Base-by-base conservation (phyloP, 768 basidiomycete genomes). In the Calvatia gigantea region DNA sequence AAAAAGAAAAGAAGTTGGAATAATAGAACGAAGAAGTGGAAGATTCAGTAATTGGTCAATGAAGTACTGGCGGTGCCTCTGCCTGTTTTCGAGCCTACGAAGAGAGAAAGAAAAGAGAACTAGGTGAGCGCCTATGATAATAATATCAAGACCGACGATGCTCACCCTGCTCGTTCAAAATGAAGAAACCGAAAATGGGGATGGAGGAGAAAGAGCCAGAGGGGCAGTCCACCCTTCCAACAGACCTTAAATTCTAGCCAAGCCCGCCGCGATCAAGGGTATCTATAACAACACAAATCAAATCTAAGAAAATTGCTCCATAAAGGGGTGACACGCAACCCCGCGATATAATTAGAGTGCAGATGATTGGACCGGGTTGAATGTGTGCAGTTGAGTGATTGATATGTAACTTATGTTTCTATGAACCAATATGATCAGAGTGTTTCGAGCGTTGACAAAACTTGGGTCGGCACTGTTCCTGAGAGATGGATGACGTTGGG, bases 11-110 rank as follows among this genome's bases (percentile, higher is more conserved):
- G 21, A 11, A 12, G 23, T 23, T 23, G 14, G 9, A 21, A 38
- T 1, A 25, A 27, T n/a, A n/a, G n/a, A n/a, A n/a, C n/a, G 15
- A 8, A 37, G 33, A 32, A 12, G 25, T 17, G 23, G 32, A 27
- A 46, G 41, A 55, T 27, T 6, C 27, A 45, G 35, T 14, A 47
- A 31, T 47, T 46, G 48, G 37, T 55, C 45, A 39, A 47, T 39
- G n/a, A 29, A 25, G 47, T 39, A 49, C n/a, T 42, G 23, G 39
- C 54, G 46, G n/a, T n/a, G n/a, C 31, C 32, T 25, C 32, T 45
- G 52, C 54, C 45, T 48, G 47, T 25, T 59, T 62, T 65, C 60
- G 72, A 75, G 74, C 74, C 72, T 75, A 52, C 32, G 28, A 28
- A 32, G 12, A 21, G 32, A 56, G 28, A 35, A 43, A 56, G 9